Base-by-base conservation (phyloP, 1,139 yeast species). In the Saccharomyces hybrid region DNA sequence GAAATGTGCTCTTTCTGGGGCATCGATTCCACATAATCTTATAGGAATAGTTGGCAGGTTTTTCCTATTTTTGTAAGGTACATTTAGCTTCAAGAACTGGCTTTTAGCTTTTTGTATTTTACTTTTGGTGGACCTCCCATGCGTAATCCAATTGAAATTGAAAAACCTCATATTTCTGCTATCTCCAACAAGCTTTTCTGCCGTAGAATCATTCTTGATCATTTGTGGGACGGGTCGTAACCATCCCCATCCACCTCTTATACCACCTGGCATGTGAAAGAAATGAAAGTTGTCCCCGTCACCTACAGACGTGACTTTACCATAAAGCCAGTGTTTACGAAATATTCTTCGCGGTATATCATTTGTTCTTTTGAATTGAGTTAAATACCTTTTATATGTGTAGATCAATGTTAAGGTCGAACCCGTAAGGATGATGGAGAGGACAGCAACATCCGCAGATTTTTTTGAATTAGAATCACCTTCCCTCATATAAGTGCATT, bases 211-310 rank as follows among this genome's bases (percentile, higher is more conserved):
- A 11, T 49, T 38, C 47, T 42, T 56, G 6, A 56, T 57, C 26
- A 67, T 57, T 42, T 53, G 50, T 0, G 89, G 89, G 1, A 74
- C 68, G 8, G 65, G 59, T 47, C 98, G 73, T 20, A 88, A 66
- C 96, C 97, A 89, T 9, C 95, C 93, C 99, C 99, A 93, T 0
- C 99, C 99, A 4, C 84, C 80, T 1, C 84, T 64, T 0, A 78
- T 56, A 0, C 99, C 99, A 3, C 98, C 98, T 0, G 99, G 99
- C 0, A 95, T 84, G 68, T 93, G 99, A 66, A 77, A 93, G 61
- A 93, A 81, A 54, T 93, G 85, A 70, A 93, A 93, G 67, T 91
- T 91, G 68, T 93, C 99, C 4, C 97, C 99, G 70, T 93, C 99
- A 0, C 98, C 98, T 0, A 93, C 99, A 2, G 95, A 76, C 0